Evolutionary conservation across 2,329 filamentous ascomycete genomes (phyloP).

Genomic region (Apiospora saccharicola): DNA sequence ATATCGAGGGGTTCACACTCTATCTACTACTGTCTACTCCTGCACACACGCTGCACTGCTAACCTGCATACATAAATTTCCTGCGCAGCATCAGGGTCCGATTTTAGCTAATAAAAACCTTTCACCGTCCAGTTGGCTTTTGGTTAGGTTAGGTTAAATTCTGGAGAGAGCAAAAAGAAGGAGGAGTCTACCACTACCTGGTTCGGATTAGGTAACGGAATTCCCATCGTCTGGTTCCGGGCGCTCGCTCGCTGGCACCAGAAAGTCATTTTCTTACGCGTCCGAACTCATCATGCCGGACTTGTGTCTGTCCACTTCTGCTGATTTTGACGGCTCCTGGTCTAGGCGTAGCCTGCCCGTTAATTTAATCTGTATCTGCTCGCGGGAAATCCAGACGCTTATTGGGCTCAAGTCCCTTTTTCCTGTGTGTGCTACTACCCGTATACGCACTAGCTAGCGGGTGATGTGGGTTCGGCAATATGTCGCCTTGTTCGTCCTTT

Average conservation of each 20-base stretch:
- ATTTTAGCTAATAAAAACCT: conserved; percentile 21
- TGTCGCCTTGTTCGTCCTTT: background rate
- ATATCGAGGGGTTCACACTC: conserved; percentile 9
- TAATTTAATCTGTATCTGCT: background rate
- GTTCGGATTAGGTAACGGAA: conserved; percentile 41
- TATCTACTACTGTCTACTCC: background rate
- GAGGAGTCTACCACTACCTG: conserved; percentile 1
- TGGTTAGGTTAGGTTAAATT: background rate
- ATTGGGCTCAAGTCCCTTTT: conserved; percentile 5
- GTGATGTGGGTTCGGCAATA: conserved; percentile 11
- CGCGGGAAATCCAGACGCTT: background rate
- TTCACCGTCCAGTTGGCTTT: conserved; percentile 14
- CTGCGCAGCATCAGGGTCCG: conserved; percentile 13
- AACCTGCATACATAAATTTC: background rate
- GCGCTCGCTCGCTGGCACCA: background rate
- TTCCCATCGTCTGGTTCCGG: conserved; percentile 26
- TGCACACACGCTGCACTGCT: conserved; percentile 7
- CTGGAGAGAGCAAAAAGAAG: background rate
- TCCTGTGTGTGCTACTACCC: background rate
- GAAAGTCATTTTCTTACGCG: background rate
- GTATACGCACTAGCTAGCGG: conserved; percentile 12
- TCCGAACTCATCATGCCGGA: conserved; percentile 4
- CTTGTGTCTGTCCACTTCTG: background rate
- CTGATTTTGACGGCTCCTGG: conserved; percentile 6
- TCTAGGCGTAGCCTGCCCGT: conserved; percentile 4